Base-by-base conservation (phyloP, 768 basidiomycete species). In the Macrolepiota fuliginosa region DNA sequence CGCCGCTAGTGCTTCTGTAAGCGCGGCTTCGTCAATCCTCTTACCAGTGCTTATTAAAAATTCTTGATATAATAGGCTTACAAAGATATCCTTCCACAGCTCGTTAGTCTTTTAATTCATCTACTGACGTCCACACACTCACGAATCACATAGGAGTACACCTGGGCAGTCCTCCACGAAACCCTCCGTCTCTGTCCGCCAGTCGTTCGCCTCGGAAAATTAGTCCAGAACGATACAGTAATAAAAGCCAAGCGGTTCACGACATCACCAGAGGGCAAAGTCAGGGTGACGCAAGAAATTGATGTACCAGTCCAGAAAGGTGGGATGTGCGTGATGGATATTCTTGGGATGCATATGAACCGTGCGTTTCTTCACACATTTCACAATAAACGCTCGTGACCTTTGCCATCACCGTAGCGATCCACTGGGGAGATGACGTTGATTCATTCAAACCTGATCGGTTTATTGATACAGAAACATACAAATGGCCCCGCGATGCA, bases 401-500 rank as follows among this genome's bases (percentile, higher is more conserved):
- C 29, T 32, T 32, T 11, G 22, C 10, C 15, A 27, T 32, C 24
- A 17, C 25, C 51, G 2, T 51, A 84, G 83, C 79, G 2, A 69
- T 81, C 17, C 74, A 80, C 50, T 84, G 83, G 83, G 83, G 83
- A 5, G 67, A 73, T 12, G 81, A 84, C 56, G 72, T 59, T 0
- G 68, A 62, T 10, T 74, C 76, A 19, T 84, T 82, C 72, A 81
- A 70, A 50, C 82, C 82, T 0, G 79, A 80, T 49, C 76, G 80
- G 0, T 84, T 83, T 66, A 72, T 84, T 27, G 82, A 84, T 55
- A 82, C 79, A 0, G 75, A 75, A 4, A 69, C 74, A 1, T 83
- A 83, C 58, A 73, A 74, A 32, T 84, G 82, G 82, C 83, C 81
- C 13, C 77, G 83, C 24, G 74, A 82, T 58, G 82, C 80, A 13